A percentile compares a stretch with the other conserved stretches of the same genome.
Conservation (phyloP, 208 protist genomes). For the Trypanosoma grayi region DNA sequence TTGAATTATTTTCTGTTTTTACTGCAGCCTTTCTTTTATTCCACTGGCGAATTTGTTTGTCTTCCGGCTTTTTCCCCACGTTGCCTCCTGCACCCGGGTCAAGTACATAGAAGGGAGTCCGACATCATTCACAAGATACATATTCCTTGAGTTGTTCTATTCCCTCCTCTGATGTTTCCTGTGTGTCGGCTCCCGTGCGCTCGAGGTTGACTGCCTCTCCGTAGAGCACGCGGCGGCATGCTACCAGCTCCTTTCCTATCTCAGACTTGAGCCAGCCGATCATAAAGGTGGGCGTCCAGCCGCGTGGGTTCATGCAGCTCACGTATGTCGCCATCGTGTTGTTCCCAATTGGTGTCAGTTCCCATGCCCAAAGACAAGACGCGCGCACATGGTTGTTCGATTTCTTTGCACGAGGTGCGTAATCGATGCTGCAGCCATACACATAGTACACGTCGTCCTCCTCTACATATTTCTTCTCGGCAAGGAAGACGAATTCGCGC, state of each 20-base stretch:
- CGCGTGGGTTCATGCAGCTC: slow-evolving; percentile 81
- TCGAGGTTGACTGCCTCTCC: slow-evolving; percentile 24
- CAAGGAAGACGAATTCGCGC: slow-evolving; percentile 69
- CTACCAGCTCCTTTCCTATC: slow-evolving; percentile 75
- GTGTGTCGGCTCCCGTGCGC: neutral
- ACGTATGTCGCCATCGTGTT: slow-evolving; percentile 65
- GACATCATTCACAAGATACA: neutral
- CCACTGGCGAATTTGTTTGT: too few species aligned
- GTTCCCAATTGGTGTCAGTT: slow-evolving; percentile 38
- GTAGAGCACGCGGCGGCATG: slow-evolving; percentile 65
- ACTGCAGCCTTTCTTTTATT: too few species aligned
- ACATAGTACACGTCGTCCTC: slow-evolving; percentile 67
- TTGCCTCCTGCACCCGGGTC: too few species aligned
- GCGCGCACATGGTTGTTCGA: slow-evolving; percentile 31
- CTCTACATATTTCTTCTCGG: slow-evolving; percentile 73
- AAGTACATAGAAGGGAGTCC: too few species aligned
- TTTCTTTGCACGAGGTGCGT: slow-evolving; percentile 24
- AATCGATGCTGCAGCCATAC: slow-evolving; percentile 79
- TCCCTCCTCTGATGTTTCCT: neutral
- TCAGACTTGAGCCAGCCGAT: slow-evolving; percentile 81
- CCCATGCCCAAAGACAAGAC: slow-evolving; percentile 66
- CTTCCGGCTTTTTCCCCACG: too few species aligned
- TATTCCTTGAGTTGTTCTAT: neutral
- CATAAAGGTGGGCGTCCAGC: slow-evolving; percentile 85
- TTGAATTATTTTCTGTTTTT: too few species aligned